Percentiles rank a stretch among this genome's conserved stretches.
Conservation (phyloP, 306 rosid species). For the Argentina anserina region DNA sequence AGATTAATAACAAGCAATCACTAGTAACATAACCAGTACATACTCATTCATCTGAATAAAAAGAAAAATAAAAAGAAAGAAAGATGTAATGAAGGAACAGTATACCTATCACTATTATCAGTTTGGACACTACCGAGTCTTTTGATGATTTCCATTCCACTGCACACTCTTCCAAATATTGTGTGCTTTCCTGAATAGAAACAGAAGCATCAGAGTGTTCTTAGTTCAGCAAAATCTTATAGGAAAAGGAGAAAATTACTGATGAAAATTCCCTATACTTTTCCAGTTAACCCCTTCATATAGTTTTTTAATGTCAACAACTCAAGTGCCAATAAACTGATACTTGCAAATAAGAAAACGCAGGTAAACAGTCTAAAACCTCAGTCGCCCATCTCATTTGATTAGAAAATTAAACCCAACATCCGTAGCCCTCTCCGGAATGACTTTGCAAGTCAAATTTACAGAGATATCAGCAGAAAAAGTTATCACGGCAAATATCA, state of each 20-base stretch:
- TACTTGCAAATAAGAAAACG: neutral
- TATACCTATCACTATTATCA: conserved; percentile 88
- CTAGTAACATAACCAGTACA: neutral
- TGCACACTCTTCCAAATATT: conserved; percentile 83
- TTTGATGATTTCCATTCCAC: conserved; percentile 93
- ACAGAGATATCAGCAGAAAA: neutral
- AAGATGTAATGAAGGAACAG: conserved; percentile 7
- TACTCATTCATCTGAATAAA: neutral
- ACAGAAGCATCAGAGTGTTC: conserved; percentile 25
- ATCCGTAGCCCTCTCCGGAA: neutral
- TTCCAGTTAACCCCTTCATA: neutral
- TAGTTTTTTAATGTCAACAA: neutral
- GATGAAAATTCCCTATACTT: neutral
- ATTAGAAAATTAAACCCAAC: neutral
- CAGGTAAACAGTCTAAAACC: neutral
- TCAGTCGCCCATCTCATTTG: neutral
- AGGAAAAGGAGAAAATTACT: neutral
- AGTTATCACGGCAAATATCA: neutral
- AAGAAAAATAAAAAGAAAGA: too few relatives aligned
- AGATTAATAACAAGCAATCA: neutral
- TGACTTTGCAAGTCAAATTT: neutral
- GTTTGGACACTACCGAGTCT: conserved; percentile 97
- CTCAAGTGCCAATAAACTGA: neutral
- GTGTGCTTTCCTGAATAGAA: conserved; percentile 80
- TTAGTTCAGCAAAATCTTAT: conserved; percentile 8